Evolutionary conservation across 2,329 filamentous ascomycete genomes (phyloP).

Genomic region (Cladophialophora immunda): DNA sequence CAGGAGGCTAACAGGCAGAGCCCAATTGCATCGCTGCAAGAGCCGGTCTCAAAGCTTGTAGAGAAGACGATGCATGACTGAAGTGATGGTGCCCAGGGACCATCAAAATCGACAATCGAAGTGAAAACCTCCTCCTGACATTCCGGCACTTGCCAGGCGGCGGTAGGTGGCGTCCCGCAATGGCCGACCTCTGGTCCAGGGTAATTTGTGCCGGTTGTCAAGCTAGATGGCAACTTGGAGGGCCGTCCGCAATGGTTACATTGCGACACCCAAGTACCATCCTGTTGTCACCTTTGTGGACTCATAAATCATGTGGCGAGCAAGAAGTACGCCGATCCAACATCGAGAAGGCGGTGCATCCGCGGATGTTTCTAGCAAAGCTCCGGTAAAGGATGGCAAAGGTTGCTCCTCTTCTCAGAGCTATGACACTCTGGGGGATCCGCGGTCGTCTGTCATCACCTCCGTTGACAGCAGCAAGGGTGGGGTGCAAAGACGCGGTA

Average conservation of each 20-base stretch:
- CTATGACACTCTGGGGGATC: not conserved
- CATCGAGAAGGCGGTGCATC: not conserved
- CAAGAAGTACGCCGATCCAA: not conserved
- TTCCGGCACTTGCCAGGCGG: not conserved
- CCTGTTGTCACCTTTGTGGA: not conserved
- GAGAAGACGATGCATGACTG: conserved; percentile 7
- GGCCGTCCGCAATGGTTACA: too few species aligned
- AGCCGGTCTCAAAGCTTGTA: conserved; percentile 2
- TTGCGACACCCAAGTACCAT: not conserved
- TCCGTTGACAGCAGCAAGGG: not conserved
- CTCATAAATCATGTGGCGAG: not conserved
- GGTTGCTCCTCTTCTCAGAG: not conserved
- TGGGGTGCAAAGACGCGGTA: not conserved
- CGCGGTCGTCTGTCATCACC: not conserved
- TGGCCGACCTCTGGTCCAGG: not conserved
- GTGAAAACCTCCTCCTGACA: not conserved
- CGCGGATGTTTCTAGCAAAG: not conserved
- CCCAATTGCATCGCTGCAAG: not conserved
- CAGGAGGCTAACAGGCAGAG: conserved; percentile 3
- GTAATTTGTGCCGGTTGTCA: not conserved
- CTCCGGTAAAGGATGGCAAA: not conserved
- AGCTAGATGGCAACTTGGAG: not conserved
- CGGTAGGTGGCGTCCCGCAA: not conserved
- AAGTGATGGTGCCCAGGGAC: conserved; percentile 1
- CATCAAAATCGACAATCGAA: not conserved